A percentile compares a stretch with the other conserved stretches of the same genome.
Evolutionary conservation across 768 basidiomycete species (phyloP).

Genomic region (Rhodosporidiobolus sp.): DNA sequence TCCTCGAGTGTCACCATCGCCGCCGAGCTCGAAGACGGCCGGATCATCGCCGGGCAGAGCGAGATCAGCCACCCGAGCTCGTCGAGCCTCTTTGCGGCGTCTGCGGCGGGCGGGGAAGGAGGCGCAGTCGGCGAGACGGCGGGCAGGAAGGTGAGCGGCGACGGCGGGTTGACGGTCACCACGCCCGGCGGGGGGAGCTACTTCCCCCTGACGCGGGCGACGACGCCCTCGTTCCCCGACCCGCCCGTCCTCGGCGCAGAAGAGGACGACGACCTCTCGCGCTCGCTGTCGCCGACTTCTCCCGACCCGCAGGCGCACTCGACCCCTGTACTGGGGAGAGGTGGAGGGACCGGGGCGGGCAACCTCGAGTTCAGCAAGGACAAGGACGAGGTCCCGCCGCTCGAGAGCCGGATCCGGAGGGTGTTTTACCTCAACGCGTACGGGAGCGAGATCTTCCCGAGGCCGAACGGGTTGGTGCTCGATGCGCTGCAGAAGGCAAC

Average conservation of each 20-base stretch:
- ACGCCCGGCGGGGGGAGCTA: not conserved
- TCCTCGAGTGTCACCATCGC: constrained; percentile 95
- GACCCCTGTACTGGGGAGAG: no score
- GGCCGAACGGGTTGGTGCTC: constrained; percentile 34
- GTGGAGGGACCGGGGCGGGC: not conserved
- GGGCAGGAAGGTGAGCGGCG: no score
- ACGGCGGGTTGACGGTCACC: not conserved
- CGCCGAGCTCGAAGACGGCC: constrained; percentile 50
- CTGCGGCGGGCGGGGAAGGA: not conserved
- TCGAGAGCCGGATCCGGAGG: constrained; percentile 26
- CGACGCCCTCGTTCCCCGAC: constrained; percentile 37
- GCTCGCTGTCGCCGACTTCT: not conserved
- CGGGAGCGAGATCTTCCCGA: constrained; percentile 39
- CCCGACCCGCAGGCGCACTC: not conserved
- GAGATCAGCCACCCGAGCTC: constrained; percentile 35
- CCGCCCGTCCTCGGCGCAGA: constrained; percentile 36
- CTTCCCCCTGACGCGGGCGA: constrained; percentile 28
- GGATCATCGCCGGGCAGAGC: constrained; percentile 31
- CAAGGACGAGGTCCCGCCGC: not conserved
- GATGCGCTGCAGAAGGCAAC: constrained; percentile 22
- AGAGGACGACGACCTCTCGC: constrained; percentile 26
- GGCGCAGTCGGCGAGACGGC: not conserved
- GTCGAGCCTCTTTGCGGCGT: not conserved
- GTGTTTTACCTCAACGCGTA: constrained; percentile 41
- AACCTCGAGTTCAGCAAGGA: constrained; percentile 41